Evolutionary conservation across 495 filamentous ascomycete genomes (phyloP).

Genomic region (Xylaria intraflava): DNA sequence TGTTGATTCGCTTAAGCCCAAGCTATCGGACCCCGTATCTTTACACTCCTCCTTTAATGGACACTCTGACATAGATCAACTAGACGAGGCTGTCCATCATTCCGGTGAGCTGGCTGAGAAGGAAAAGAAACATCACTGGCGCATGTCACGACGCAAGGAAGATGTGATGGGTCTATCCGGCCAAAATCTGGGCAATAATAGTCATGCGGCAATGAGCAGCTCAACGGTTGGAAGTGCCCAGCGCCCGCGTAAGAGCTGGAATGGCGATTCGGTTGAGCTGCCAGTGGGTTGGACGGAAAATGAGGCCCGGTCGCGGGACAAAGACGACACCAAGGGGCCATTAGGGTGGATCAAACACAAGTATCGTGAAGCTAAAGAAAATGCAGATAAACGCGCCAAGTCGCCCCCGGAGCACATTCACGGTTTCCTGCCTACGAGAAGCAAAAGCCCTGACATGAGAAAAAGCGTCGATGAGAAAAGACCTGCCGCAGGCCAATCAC

Average conservation of each 20-base stretch:
- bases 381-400: conserved; percentile 45
- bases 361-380: conserved; percentile 69
- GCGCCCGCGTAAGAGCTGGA: conserved; percentile 48
- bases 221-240: conserved; percentile 57
- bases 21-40: conserved; percentile 61
- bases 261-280: conserved; percentile 47
- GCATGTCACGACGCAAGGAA: conserved; percentile 60
- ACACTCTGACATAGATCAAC: conserved; percentile 66
- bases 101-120: conserved; percentile 40
- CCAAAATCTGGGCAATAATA: conserved; percentile 50
- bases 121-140: conserved; percentile 67
- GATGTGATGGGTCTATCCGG: conserved; percentile 39
- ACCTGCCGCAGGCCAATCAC: conserved; percentile 1
- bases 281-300: conserved; percentile 32
- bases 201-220: conserved; percentile 60
- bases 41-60: conserved; percentile 71
- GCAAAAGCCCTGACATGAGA: conserved; percentile 40
- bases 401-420: conserved; percentile 37
- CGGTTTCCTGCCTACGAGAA: conserved; percentile 23
- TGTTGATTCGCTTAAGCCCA: conserved; percentile 49
- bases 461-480: conserved; percentile 25
- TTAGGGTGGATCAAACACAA: conserved; percentile 82
- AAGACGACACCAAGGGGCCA: conserved; percentile 59
- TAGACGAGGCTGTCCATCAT: conserved; percentile 45
- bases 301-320: conserved; percentile 34